phyloP scores from a whole-genome alignment of 306 rosid species.

The Hippophae tibetana region DNA sequence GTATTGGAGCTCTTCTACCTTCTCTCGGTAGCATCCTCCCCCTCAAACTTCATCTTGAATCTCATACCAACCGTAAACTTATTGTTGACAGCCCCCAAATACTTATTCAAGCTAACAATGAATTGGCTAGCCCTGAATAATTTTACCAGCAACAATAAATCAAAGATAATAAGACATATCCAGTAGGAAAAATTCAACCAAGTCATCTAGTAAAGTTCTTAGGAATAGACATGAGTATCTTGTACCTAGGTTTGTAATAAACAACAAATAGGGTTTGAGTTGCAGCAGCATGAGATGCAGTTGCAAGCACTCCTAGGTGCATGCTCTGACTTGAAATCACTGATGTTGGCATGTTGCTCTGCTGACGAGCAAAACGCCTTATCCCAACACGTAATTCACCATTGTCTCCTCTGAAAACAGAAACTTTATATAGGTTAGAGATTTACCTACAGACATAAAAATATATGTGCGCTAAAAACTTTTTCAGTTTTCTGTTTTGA shows the following conservation, averaged over 20 bases:
- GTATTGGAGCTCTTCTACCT: slow-evolving; percentile 37
- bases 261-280: slow-evolving; percentile 70
- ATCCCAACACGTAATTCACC: slow-evolving; percentile 88
- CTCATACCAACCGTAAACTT: slow-evolving; percentile 67
- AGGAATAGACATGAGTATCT: slow-evolving; percentile 3
- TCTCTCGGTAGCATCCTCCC: slow-evolving; percentile 84
- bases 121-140: slow-evolving; percentile 65
- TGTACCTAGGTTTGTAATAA: slow-evolving; percentile 84
- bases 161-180: background rate
- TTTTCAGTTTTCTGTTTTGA: too few species aligned
- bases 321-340: slow-evolving; percentile 93
- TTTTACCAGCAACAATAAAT: slow-evolving; percentile 13
- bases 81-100: slow-evolving; percentile 44
- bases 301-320: slow-evolving; percentile 95
- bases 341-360: slow-evolving; percentile 77
- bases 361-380: slow-evolving; percentile 72
- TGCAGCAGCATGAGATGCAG: slow-evolving; percentile 88
- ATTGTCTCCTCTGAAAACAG: slow-evolving; percentile 46
- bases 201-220: background rate
- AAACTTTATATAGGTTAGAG: slow-evolving; percentile 21
- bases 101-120: slow-evolving; percentile 60
- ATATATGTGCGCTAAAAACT: background rate
- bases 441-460: background rate
- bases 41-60: slow-evolving; percentile 79
- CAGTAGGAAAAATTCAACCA: background rate